Evolutionary conservation across 139 green algal genomes (phyloP), one percentile per base, ranked within the genome.

Genomic region (Picochlorum costavermella): DNA sequence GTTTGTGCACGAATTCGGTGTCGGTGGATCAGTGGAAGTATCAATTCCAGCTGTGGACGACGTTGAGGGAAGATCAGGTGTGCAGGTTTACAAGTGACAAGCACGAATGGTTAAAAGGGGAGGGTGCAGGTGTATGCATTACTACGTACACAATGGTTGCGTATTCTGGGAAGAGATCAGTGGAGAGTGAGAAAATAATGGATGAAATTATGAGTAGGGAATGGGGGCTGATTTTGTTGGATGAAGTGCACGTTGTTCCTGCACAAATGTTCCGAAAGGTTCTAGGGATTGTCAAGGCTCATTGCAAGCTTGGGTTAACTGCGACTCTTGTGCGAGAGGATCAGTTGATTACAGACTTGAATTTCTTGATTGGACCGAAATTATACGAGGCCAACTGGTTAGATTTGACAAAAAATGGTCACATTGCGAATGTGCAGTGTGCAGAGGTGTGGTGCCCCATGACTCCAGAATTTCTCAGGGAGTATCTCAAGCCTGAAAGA

Each of bases 341-440:
- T 73, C 82, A 92, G 60, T 81, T 83, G 53, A 96, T 96, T 65
- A 73, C 72, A 0, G 92, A 99, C 77, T 89, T 99, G 51, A 98
- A 98, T 80, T 99, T 98, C 74, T 83, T 99, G 11, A 99, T 99
- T 82, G 77, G 88, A 17, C 88, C 92, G 62, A 97, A 98, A 82
- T 86, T 99, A 69, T 99, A 98, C 63, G 94, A 99, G 75, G 94
- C 94, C 65, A 98, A 98, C 78, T 99, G 94, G 94, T 81, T 98
- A 62, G 94, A 99, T 84, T 79, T 99, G 40, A 93, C 92, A 14
- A 73, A 81, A 3, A 89, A 86, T 0, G 94, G 94, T 0, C 91
- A 96, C 83, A 97, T 98, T 64, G 94, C 94, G 59, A 96, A 96
- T 63, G 94, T 99, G 62, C 89, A 96, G 81, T 99, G 93, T 71